Evolutionary conservation across 78 protist species (phyloP), one percentile per base, ranked within the genome.

Genomic region (Monosiga brevicollis): DNA sequence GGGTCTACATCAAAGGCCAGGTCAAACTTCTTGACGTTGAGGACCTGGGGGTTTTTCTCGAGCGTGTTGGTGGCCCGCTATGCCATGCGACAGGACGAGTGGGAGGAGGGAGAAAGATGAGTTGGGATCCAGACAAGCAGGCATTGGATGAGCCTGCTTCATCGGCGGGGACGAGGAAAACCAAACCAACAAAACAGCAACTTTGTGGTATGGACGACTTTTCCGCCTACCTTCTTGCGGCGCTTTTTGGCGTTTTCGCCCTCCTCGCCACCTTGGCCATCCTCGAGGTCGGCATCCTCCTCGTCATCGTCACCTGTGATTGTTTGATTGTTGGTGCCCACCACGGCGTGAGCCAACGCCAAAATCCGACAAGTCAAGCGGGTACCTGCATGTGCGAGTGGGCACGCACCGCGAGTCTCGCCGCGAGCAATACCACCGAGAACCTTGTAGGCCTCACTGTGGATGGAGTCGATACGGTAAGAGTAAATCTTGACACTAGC

Each of bases 401-500:
- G 62, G 62, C 22, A 25, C 80, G 0, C 86, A 0, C 24, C 40
- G 36, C 32, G 82, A 11, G 72, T 38, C 34, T 87, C 84, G 6
- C 83, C 38, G 73, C 91, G 85, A 2, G 85, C 42, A 26, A 95
- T 75, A 22, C 95, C 97, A n/a, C 92, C 89, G 55, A 95, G 89
- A 49, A 93, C 82, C 74, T 87, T 84, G 89, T 76, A 89, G 1
- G 95, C 73, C 9, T 93, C 92, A 1, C 9, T 76, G 82, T 91
- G 93, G 36, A 95, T 94, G 22, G 96, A 86, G 74, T 97, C 99
- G 0, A 97, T 97, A 15, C 99, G 90, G 38, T 40, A 49, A 0
- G 96, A 82, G 86, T 95, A 97, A 38, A 97, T 95, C 79, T 95
- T 92, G 24, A 89, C 86, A 36, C 93, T 81, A 0, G 98, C 99